Percentiles rank a stretch among this genome's conserved stretches.
Conservation (phyloP, 495 filamentous ascomycete species). For the Coniosporium apollinis region DNA sequence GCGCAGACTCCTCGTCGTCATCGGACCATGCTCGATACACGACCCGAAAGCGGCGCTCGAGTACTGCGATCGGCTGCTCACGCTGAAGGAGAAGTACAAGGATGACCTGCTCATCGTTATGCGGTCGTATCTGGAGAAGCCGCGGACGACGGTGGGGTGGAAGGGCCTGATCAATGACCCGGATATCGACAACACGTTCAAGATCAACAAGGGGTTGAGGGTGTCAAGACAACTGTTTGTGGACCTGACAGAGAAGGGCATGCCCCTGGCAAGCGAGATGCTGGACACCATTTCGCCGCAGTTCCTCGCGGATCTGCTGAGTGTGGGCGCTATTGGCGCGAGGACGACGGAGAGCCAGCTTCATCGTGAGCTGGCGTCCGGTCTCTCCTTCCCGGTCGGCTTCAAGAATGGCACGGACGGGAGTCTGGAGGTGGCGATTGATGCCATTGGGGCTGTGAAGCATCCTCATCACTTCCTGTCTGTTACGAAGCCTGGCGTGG, state of each 20-base stretch:
- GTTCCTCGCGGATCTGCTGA: slow-evolving; percentile 88
- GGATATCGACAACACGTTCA: slow-evolving; percentile 94
- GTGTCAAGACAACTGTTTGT: slow-evolving; percentile 83
- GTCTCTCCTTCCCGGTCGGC: slow-evolving; percentile 89
- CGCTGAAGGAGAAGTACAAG: slow-evolving; percentile 76
- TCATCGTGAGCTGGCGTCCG: slow-evolving; percentile 86
- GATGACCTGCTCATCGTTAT: slow-evolving; percentile 89
- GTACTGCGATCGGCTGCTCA: slow-evolving; percentile 73
- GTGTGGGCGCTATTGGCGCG: slow-evolving; percentile 84
- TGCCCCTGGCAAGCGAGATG: slow-evolving; percentile 98
- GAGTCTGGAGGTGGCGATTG: slow-evolving; percentile 73
- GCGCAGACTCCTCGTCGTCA: slow-evolving; percentile 70
- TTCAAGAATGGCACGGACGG: slow-evolving; percentile 99
- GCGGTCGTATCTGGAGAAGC: slow-evolving; percentile 98
- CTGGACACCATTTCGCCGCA: slow-evolving; percentile 97
- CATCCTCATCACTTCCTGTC: slow-evolving; percentile 97
- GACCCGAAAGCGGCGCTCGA: slow-evolving; percentile 83
- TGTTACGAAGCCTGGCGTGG: slow-evolving; percentile 92
- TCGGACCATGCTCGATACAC: slow-evolving; percentile 96
- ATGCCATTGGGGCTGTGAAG: slow-evolving; percentile 87
- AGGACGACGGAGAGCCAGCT: slow-evolving; percentile 92
- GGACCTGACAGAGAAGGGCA: slow-evolving; percentile 81
- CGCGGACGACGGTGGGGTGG: slow-evolving; percentile 96
- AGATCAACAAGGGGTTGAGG: slow-evolving; percentile 94
- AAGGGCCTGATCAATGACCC: slow-evolving; percentile 99